Base-by-base conservation (phyloP, 495 filamentous ascomycete species). In the Aspergillus heteromorphus region DNA sequence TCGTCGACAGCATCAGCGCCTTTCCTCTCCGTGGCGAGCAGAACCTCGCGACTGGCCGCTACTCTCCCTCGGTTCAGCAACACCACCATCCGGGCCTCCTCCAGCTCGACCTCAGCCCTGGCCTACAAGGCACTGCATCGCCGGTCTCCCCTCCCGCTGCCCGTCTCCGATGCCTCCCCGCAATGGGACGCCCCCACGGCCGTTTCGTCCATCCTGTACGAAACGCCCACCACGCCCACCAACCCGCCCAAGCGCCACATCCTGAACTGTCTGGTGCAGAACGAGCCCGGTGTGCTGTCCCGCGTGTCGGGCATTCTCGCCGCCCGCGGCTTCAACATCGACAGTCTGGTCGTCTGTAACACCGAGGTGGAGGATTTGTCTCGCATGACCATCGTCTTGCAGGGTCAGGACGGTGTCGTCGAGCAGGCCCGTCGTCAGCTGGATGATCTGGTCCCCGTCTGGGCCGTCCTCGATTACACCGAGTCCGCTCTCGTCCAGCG, bases 121-220 rank as follows among this genome's bases (percentile, higher is more conserved):
- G 91, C 91, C 63, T 98, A 98, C 84, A 98, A 98, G 80, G 89
- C 93, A 62, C 82, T 97, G 59, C 93, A 96, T 67, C 89, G 88
- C 55, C 89, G 92, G 40, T 85, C 89, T 31, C 83, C 87, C 42
- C 85, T 89, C 36, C 83, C 86, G 18, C 85, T 97, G 40, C 92
- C 93, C 48, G 84, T 84, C 17, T 73, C 76, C 56, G 88, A 93
- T 57, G 60, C 81, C 34, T 83, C 88, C 18, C 84, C 89, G 21
- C 79, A 88, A 53, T 96, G 92, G 90, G 95, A 92, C 50, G 91
- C 93, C 23, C 89, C 92, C 43, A 90, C 93, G 19, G 93, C 93
- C 55, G 93, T 98, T 58, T 95, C 89, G 67, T 93, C 88, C 65
- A 98, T 98, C 71, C 88, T 98, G 73, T 98, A 98, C 77, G 93